These are phyloP conservation scores for Dactylonectria estremocensis DNA, from an alignment of 2,329 filamentous ascomycete genomes.

Conservation along the genomic window DNA sequence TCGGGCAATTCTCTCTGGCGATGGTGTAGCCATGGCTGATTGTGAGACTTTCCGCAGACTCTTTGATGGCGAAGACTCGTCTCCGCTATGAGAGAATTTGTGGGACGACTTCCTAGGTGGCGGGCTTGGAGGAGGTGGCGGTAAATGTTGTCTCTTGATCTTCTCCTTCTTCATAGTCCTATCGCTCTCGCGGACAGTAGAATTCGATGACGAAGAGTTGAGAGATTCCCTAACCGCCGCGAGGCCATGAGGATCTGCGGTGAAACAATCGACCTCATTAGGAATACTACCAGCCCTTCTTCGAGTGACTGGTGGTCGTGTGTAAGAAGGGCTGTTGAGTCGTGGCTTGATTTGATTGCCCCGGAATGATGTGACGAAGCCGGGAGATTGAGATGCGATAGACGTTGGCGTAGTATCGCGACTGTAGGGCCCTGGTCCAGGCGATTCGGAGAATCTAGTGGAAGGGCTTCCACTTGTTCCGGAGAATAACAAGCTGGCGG, in stretches of 20 bases:
- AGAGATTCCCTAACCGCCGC: constrained; percentile 78
- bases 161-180: constrained; percentile 59
- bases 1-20: constrained; percentile 51
- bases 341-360: constrained; percentile 63
- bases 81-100: constrained; percentile 61
- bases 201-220: constrained; percentile 81
- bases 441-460: constrained; percentile 82
- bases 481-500: constrained; percentile 68
- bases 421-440: constrained; percentile 79
- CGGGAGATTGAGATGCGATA: constrained; percentile 81
- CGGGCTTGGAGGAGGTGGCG: constrained; percentile 71
- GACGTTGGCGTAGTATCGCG: constrained; percentile 85
- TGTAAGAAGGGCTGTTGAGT: constrained; percentile 70
- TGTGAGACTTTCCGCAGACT: constrained; percentile 50
- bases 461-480: constrained; percentile 80
- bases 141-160: constrained; percentile 55
- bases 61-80: constrained; percentile 58
- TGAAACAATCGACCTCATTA: constrained; percentile 63
- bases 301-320: constrained; percentile 73
- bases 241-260: constrained; percentile 70
- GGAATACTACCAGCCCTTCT: constrained; percentile 70
- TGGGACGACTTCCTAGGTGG: constrained; percentile 75
- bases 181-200: constrained; percentile 72
- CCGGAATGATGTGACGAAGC: constrained; percentile 66
- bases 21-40: constrained; percentile 51